Base-by-base conservation (phyloP, 257 asterid genomes). In the Lycium barbarum region DNA sequence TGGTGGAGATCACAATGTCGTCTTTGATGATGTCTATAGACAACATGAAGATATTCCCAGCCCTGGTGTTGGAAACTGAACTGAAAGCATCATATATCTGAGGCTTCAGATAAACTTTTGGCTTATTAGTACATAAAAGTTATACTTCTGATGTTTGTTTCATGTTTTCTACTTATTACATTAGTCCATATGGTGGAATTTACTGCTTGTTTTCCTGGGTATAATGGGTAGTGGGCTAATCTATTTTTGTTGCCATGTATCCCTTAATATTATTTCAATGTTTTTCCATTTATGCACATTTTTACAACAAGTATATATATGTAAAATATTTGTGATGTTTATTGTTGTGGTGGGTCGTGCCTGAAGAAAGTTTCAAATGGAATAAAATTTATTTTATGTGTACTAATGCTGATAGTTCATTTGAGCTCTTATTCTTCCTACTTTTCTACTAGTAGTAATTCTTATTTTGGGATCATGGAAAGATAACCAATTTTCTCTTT, bases 21-120 rank as follows among this genome's bases (percentile, higher is more conserved):
- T 22, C 18, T 22, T 76, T 51, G 63, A 76, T 14, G 63, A 76
- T 51, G 63, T 76, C 47, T 76, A 76, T 14, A 76, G 82, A 76
- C 63, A 76, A 76, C 82, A 76, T 14, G 47, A 76, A 51, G 82
- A 76, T 51, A 76, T 51, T 76, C 82, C 82, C 0, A 76, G 82
- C 4, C 82, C 82, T 76, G 82, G 82, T 26, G 82, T 76, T 18
- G 82, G 82, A 76, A 76, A 76, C 40, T 76, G 81, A 74, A 38
- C 12, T 68, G 6, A 3, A 15, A 70, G 0, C 3, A 76, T 18
- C 33, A 58, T 58, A 18, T 18, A 58, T 13, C 81, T 47, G 5
- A 73, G 40, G 9, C 59, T 73, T 73, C 80, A 73, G 12, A 73
- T 4, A 74, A 74, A 49, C 20, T 74, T 36, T 68, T 26, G 22